phyloP scores from a whole-genome alignment of 768 basidiomycete genomes.

The Dioszegia crocea region DNA sequence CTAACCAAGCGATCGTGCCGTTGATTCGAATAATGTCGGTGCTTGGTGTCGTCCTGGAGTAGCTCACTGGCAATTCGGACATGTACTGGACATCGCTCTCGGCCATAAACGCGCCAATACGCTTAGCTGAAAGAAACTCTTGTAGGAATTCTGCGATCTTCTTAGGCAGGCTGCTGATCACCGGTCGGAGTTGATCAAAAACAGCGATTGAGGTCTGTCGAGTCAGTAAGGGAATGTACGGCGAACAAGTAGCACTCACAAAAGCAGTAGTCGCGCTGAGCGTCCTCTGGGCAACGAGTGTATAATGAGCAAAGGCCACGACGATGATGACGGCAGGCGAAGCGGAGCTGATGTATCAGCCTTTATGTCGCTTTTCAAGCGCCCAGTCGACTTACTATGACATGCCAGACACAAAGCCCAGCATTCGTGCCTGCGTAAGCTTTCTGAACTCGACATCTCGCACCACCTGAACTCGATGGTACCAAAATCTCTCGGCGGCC shows the following conservation, averaged over 20 bases:
- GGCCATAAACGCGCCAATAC: constrained; percentile 20
- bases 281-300: constrained; percentile 23
- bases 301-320: constrained; percentile 41
- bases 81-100: constrained; percentile 29
- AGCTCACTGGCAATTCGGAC: neutral
- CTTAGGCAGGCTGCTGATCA: constrained; percentile 14
- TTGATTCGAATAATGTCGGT: constrained; percentile 12
- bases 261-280: constrained; percentile 36
- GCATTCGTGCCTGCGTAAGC: constrained; percentile 14
- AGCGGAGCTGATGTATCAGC: constrained; percentile 8
- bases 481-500: constrained; percentile 35
- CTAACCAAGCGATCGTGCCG: constrained; percentile 23
- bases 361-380: neutral
- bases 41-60: neutral
- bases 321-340: constrained; percentile 26
- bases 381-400: constrained; percentile 20
- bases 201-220: constrained; percentile 36
- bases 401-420: constrained; percentile 16
- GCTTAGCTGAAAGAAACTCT: constrained; percentile 21
- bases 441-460: constrained; percentile 19
- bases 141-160: constrained; percentile 19
- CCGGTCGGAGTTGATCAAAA: constrained; percentile 28
- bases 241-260: no score
- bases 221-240: neutral
- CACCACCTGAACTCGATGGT: constrained; percentile 23